Evolutionary conservation across 1,284 basidiomycete species (phyloP), one percentile per base, ranked within the genome.

Genomic region (Coniophora puteana): DNA sequence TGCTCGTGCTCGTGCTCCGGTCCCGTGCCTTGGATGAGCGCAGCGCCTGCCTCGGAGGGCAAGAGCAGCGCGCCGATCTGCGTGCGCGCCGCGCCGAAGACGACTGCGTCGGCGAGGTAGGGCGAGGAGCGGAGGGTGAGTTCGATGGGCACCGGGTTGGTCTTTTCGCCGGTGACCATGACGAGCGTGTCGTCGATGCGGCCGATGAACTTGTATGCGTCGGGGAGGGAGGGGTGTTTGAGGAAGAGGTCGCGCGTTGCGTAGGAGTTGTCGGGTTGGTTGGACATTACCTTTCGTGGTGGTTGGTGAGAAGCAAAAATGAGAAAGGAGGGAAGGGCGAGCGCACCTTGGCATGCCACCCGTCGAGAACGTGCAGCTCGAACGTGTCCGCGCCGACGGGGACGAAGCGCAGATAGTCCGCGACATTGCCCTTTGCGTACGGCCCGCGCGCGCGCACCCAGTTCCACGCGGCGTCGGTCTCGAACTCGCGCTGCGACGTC

Each of bases 141-240:
- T 47, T 73, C 71, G 18, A 73, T 68, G 0, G 69, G 69, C 8
- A 69, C 62, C 1, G 78, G 76, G 48, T 78, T 77, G 6, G 76
- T 76, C 62, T 80, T 80, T 58, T 80, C 74, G 7, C 77, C 76
- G 10, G 71, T 60, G 1, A 63, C 57, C 51, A 67, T 67, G 8
- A 76, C 70, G 4, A 78, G 63, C 0, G 77, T 79, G 47, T 83
- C 80, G 49, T 83, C 81, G 30, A 78, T 57, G 17, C 80, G 61
- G 3, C 80, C 81, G 29, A 78, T 62, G 41, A 78, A 78, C 47
- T 75, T 75, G 59, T 71, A 77, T 25, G 63, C 61, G 33, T 69
- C 57, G 4, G 54, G 51, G 40, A 68, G 64, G 3, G 60, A 62
- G 1, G 66, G 58, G 39, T 80, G 74, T 37, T 66, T 66, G 11